phyloP scores from a whole-genome alignment of 2,329 filamentous ascomycete species.

The Fusarium penzigii region DNA sequence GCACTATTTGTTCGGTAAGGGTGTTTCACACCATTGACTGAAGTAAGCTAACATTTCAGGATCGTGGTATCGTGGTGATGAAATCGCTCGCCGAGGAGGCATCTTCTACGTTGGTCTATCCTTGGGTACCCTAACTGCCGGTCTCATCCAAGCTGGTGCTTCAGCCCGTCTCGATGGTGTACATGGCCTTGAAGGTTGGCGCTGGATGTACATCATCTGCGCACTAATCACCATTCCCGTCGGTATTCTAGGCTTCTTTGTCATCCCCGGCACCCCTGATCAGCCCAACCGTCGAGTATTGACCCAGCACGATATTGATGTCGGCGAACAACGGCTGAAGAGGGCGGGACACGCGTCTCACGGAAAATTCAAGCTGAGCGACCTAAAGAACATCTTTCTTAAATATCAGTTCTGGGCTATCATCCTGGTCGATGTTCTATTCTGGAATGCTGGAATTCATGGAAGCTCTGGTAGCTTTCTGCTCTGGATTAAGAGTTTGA shows the following conservation, averaged over 20 bases:
- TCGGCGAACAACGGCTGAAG: conserved; percentile 47
- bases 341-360: conserved; percentile 42
- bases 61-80: conserved; percentile 52
- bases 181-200: conserved; percentile 48
- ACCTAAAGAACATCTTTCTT: conserved; percentile 35
- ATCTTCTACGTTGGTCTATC: conserved; percentile 52
- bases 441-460: conserved; percentile 56
- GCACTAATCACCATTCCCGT: conserved; percentile 57
- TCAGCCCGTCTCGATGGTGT: conserved; percentile 43
- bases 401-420: conserved; percentile 53
- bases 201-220: conserved; percentile 60
- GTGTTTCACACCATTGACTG: not conserved
- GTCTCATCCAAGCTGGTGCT: conserved; percentile 48
- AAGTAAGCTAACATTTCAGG: conserved; percentile 25
- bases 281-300: conserved; percentile 51
- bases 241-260: conserved; percentile 49
- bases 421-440: conserved; percentile 52
- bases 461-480: conserved; percentile 51
- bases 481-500: conserved; percentile 59
- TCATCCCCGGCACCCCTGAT: conserved; percentile 49
- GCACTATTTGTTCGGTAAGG: conserved; percentile 35
- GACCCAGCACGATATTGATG: conserved; percentile 45
- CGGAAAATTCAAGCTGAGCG: conserved; percentile 36
- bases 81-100: conserved; percentile 49
- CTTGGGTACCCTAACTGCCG: conserved; percentile 53